phyloP scores from a whole-genome alignment of 345 rosid genomes.

The Eucalyptus camaldulensis region DNA sequence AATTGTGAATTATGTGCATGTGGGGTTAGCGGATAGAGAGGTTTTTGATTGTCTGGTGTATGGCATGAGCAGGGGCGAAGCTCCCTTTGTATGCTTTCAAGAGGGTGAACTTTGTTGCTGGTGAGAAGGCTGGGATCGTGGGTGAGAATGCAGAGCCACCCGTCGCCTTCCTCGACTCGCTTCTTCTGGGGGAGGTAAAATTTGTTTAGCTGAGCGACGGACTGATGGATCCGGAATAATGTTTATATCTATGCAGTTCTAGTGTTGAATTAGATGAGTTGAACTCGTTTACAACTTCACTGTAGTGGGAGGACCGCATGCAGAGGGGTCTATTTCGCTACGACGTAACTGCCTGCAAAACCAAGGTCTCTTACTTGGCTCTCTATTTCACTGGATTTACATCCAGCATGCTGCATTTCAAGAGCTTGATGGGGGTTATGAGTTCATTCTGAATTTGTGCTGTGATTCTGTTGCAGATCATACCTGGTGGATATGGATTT shows the following conservation, averaged over 20 bases:
- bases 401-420: neutral
- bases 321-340: constrained; percentile 92
- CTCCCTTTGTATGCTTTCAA: constrained; percentile 75
- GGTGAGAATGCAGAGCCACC: constrained; percentile 27
- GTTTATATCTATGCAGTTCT: neutral
- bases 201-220: neutral
- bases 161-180: constrained; percentile 58
- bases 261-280: neutral
- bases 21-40: neutral
- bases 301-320: constrained; percentile 92
- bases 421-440: neutral
- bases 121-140: constrained; percentile 5
- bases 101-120: constrained; percentile 11
- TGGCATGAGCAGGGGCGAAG: constrained; percentile 33
- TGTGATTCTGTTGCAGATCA: constrained; percentile 38
- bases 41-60: neutral
- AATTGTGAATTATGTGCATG: neutral
- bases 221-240: neutral
- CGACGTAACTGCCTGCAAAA: constrained; percentile 91
- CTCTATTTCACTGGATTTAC: neutral
- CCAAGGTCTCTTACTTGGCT: constrained; percentile 39
- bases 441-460: neutral
- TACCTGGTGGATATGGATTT: constrained; percentile 77
- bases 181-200: constrained; percentile 76
- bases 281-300: neutral